Percentiles rank a stretch among this genome's conserved stretches.
Evolutionary conservation across 768 basidiomycete genomes (phyloP).

Genomic region (Chlorophyllum brunneum): DNA sequence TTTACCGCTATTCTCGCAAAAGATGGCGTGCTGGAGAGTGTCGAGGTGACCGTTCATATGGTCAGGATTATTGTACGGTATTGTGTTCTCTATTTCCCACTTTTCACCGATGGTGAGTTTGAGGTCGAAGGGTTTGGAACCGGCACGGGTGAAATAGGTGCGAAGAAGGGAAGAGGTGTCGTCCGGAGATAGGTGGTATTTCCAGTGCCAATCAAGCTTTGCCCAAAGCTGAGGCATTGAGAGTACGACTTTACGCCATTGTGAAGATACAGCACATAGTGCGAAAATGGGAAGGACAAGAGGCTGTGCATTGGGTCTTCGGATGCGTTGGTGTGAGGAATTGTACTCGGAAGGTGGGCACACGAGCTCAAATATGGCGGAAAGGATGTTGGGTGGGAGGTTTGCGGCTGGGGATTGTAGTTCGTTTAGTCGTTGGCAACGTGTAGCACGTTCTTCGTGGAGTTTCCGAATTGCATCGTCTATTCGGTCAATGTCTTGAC

Average conservation of each 20-base stretch:
- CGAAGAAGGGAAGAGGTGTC: constrained; percentile 1
- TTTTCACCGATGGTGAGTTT: constrained; percentile 8
- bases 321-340: constrained; percentile 5
- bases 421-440: constrained; percentile 6
- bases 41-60: constrained; percentile 3
- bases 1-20: not conserved
- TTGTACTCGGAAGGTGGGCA: constrained; percentile 11
- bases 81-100: constrained; percentile 6
- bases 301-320: constrained; percentile 1
- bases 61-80: not conserved
- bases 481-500: constrained; percentile 2
- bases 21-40: constrained; percentile 1
- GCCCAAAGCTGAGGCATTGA: constrained; percentile 3
- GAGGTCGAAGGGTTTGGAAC: constrained; percentile 1
- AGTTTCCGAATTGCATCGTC: not conserved
- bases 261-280: constrained; percentile 3
- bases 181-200: constrained; percentile 5
- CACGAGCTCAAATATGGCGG: constrained; percentile 3
- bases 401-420: not conserved
- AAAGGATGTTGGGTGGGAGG: constrained; percentile 7
- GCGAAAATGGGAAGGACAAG: constrained; percentile 6
- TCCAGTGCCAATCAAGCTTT: constrained; percentile 9
- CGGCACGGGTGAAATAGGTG: constrained; percentile 8
- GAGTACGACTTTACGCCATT: constrained; percentile 1
- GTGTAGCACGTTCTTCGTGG: not conserved